A percentile compares a stretch with the other conserved stretches of the same genome.
These are phyloP conservation scores for Cladophialophora chaetospira DNA, from an alignment of 2,329 filamentous ascomycete genomes.

Conservation along the genomic window DNA sequence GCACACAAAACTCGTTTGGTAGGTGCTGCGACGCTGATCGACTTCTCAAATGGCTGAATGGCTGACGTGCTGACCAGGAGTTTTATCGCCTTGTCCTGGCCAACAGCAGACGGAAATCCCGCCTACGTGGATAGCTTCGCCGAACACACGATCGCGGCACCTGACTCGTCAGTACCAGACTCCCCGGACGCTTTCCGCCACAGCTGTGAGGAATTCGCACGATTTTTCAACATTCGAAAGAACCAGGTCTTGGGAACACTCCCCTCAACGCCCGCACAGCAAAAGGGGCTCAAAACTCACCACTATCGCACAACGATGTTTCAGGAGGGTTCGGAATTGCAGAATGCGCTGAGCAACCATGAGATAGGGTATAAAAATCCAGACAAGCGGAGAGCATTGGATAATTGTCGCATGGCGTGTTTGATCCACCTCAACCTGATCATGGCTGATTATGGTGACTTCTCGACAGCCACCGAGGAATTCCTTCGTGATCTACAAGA, in stretches of 20 bases:
- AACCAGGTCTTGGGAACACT: slow-evolving; percentile 10
- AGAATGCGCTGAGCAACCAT: neutral
- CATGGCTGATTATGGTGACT: slow-evolving; percentile 20
- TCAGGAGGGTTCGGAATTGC: slow-evolving; percentile 5
- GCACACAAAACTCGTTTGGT: slow-evolving; percentile 24
- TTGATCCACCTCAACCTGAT: slow-evolving; percentile 20
- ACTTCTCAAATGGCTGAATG: neutral
- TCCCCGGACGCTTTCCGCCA: neutral
- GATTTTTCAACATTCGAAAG: slow-evolving; percentile 10
- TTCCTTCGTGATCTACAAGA: slow-evolving; percentile 9
- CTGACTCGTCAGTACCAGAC: neutral
- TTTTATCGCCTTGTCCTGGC: slow-evolving; percentile 22
- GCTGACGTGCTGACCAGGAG: slow-evolving; percentile 6
- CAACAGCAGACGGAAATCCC: slow-evolving; percentile 13
- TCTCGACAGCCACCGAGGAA: slow-evolving; percentile 8
- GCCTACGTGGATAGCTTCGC: slow-evolving; percentile 11
- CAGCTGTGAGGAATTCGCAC: slow-evolving; percentile 15
- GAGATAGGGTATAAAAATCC: slow-evolving; percentile 13
- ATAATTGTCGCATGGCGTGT: slow-evolving; percentile 22
- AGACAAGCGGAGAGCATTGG: slow-evolving; percentile 17
- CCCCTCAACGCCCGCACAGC: slow-evolving; percentile 17
- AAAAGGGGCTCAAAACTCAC: neutral
- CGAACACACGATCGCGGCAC: neutral
- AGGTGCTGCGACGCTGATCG: neutral
- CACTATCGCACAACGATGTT: slow-evolving; percentile 10